These are phyloP conservation scores for Dichomitus squalens DNA, from an alignment of 1,284 basidiomycete genomes.

Conservation along the genomic window DNA sequence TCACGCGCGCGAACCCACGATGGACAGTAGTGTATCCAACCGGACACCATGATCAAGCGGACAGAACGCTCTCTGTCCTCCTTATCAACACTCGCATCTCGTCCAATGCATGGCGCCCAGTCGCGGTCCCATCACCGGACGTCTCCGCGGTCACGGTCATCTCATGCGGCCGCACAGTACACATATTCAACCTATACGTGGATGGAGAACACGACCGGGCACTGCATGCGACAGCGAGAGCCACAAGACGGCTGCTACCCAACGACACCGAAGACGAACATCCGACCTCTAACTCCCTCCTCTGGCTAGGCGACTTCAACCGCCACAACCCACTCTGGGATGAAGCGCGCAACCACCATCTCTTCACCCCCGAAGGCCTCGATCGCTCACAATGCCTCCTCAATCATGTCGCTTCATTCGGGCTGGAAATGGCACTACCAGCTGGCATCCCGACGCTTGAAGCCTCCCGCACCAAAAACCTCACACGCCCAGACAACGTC, in stretches of 20 bases:
- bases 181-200: constrained; percentile 42
- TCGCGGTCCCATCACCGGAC: constrained; percentile 29
- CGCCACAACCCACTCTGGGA: constrained; percentile 52
- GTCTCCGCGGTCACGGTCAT: constrained; percentile 32
- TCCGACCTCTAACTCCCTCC: constrained; percentile 12
- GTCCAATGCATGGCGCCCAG: constrained; percentile 29
- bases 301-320: constrained; percentile 53
- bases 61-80: constrained; percentile 27
- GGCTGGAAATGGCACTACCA: constrained; percentile 33
- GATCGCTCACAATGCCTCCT: constrained; percentile 26
- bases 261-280: background rate
- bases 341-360: constrained; percentile 36
- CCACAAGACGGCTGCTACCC: background rate
- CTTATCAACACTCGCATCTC: constrained; percentile 32
- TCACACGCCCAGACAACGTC: constrained; percentile 38
- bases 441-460: constrained; percentile 32
- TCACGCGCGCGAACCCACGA: constrained; percentile 16
- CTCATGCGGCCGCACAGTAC: constrained; percentile 7
- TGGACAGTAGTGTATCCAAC: constrained; percentile 36
- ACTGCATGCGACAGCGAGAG: constrained; percentile 17
- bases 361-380: constrained; percentile 33
- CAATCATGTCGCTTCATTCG: constrained; percentile 17
- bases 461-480: constrained; percentile 28
- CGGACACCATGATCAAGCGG: constrained; percentile 6
- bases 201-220: constrained; percentile 28